Conservation (phyloP, 2,329 filamentous ascomycete species). For the Fusarium redolens region DNA sequence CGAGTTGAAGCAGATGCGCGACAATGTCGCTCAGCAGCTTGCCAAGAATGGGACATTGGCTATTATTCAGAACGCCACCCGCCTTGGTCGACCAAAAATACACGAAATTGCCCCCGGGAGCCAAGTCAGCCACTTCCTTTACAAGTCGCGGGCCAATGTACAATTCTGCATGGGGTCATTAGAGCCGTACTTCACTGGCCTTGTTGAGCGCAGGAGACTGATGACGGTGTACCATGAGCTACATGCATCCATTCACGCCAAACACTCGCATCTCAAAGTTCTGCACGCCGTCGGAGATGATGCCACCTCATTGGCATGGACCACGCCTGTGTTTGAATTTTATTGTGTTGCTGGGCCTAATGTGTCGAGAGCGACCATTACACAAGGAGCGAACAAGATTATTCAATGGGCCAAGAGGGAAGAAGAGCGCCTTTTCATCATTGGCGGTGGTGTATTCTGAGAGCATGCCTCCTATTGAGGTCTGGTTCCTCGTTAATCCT, state of each 20-base stretch:
- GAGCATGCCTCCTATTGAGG: conserved; percentile 31
- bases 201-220: conserved; percentile 74
- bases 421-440: conserved; percentile 94
- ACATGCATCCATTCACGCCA: conserved; percentile 86
- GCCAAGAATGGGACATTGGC: conserved; percentile 79
- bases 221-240: conserved; percentile 88
- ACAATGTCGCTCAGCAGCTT: conserved; percentile 74
- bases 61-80: conserved; percentile 78
- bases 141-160: conserved; percentile 93
- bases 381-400: conserved; percentile 87
- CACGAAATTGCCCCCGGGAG: conserved; percentile 84
- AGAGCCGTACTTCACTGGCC: conserved; percentile 70
- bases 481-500: conserved; percentile 31
- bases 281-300: conserved; percentile 82
- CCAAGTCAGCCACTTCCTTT: conserved; percentile 89
- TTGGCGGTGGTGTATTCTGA: conserved; percentile 90
- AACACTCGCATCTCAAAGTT: conserved; percentile 86
- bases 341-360: conserved; percentile 92
- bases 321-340: conserved; percentile 90
- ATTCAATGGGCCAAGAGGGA: conserved; percentile 92
- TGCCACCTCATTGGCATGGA: conserved; percentile 86
- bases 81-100: conserved; percentile 75
- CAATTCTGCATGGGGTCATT: conserved; percentile 94
- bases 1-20: conserved; percentile 79
- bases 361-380: conserved; percentile 72